Conservation (phyloP, 805 yeast genomes). For the Ogataea nitratoaversa region DNA sequence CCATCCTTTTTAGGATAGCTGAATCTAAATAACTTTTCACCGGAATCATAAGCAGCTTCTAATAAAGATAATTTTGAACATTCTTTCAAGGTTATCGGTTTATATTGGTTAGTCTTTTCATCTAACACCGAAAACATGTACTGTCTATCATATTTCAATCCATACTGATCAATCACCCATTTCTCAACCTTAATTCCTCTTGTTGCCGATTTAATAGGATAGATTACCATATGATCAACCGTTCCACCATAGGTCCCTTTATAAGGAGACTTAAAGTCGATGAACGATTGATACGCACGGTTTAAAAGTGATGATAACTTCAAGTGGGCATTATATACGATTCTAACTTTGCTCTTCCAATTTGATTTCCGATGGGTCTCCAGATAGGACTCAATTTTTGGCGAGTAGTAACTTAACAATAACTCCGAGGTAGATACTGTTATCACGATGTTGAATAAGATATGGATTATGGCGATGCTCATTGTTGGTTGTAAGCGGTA, state of each 20-base stretch:
- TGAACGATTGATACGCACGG: not conserved
- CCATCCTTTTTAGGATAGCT: constrained; percentile 9
- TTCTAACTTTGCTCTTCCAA: constrained; percentile 5
- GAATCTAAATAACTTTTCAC: constrained; percentile 15
- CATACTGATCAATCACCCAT: constrained; percentile 27
- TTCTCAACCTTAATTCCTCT: constrained; percentile 22
- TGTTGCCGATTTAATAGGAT: constrained; percentile 28
- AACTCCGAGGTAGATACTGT: too few relatives aligned
- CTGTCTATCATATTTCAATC: constrained; percentile 28
- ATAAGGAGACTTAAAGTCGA: constrained; percentile 1
- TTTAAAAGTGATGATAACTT: not conserved
- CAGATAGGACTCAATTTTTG: constrained; percentile 6
- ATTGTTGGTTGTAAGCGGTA: too few relatives aligned
- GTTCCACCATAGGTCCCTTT: constrained; percentile 21
- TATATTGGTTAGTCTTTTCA: constrained; percentile 10
- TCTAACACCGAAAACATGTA: constrained; percentile 20
- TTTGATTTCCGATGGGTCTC: constrained; percentile 10
- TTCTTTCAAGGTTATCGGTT: constrained; percentile 15
- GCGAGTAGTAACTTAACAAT: constrained; percentile 3
- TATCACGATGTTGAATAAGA: too few relatives aligned
- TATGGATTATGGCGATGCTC: too few relatives aligned
- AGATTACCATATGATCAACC: constrained; percentile 23
- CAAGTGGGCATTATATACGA: constrained; percentile 11
- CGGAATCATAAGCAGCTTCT: constrained; percentile 11
- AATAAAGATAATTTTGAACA: constrained; percentile 12